Evolutionary conservation across 805 yeast genomes (phyloP).

Genomic region (Yamadazyma scolyti): DNA sequence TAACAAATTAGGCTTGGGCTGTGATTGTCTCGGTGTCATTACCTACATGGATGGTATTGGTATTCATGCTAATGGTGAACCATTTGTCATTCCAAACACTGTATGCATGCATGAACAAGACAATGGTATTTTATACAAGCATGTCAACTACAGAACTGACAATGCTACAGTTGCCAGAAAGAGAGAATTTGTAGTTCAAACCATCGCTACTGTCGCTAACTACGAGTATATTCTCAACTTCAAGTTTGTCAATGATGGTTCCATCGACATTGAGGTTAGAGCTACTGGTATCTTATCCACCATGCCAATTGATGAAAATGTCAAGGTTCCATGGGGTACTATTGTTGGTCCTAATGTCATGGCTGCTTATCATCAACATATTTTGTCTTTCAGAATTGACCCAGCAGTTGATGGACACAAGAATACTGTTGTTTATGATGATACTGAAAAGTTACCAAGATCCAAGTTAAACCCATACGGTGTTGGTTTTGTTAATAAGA

Average conservation of each 20-base stretch:
- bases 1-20: conserved; percentile 65
- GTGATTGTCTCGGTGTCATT: conserved; percentile 80
- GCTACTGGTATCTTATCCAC: conserved; percentile 87
- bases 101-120: conserved; percentile 81
- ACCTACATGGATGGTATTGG: conserved; percentile 65
- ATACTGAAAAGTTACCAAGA: conserved; percentile 56
- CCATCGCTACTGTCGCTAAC: conserved; percentile 81
- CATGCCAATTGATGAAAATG: conserved; percentile 72
- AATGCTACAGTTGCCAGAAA: conserved; percentile 71
- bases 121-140: conserved; percentile 73
- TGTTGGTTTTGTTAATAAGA: conserved; percentile 63
- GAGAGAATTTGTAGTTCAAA: conserved; percentile 75
- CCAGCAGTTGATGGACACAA: conserved; percentile 80
- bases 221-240: conserved; percentile 75
- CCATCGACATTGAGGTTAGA: conserved; percentile 72
- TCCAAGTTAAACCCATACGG: conserved; percentile 60
- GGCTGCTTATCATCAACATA: conserved; percentile 85
- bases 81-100: conserved; percentile 61
- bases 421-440: conserved; percentile 70
- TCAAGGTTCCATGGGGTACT: conserved; percentile 69
- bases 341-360: conserved; percentile 74
- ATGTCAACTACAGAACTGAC: conserved; percentile 72
- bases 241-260: conserved; percentile 74
- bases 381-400: conserved; percentile 74
- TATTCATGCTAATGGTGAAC: conserved; percentile 56